A percentile compares a stretch with the other conserved stretches of the same genome.
Evolutionary conservation across 257 asterid species (phyloP).

Genomic region (Salvia hispanica): DNA sequence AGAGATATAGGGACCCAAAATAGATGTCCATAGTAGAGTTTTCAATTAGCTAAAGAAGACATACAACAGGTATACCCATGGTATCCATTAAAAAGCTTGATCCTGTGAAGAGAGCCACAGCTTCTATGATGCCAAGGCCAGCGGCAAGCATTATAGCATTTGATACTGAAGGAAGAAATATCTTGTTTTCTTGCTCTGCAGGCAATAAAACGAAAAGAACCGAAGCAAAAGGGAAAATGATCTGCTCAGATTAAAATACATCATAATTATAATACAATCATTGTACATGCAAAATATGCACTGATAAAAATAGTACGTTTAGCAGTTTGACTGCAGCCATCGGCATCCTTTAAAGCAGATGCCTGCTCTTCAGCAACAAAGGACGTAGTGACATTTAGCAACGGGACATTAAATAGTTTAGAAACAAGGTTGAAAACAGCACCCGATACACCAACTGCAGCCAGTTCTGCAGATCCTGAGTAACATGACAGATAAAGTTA

Average conservation of each 20-base stretch:
- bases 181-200: conserved; percentile 50
- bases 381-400: conserved; percentile 93
- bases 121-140: conserved; percentile 80
- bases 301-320: conserved; percentile 39
- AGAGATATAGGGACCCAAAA: conserved; percentile 21
- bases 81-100: conserved; percentile 71
- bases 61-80: conserved; percentile 97
- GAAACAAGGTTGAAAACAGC: conserved; percentile 88
- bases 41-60: conserved; percentile 51
- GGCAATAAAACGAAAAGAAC: conserved; percentile 20
- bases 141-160: conserved; percentile 80
- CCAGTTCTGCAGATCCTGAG: conserved; percentile 90
- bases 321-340: conserved; percentile 32
- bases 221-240: background rate
- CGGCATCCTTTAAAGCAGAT: conserved; percentile 39
- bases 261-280: background rate
- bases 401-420: conserved; percentile 86
- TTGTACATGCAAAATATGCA: conserved; percentile 13
- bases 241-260: conserved; percentile 11
- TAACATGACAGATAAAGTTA: conserved; percentile 25
- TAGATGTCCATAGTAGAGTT: conserved; percentile 21
- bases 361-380: conserved; percentile 99
- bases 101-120: conserved; percentile 67
- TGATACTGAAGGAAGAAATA: conserved; percentile 81
- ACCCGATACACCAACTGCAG: conserved; percentile 92